Base-by-base conservation (phyloP, 495 filamentous ascomycete species). In the Copromyces sp. region DNA sequence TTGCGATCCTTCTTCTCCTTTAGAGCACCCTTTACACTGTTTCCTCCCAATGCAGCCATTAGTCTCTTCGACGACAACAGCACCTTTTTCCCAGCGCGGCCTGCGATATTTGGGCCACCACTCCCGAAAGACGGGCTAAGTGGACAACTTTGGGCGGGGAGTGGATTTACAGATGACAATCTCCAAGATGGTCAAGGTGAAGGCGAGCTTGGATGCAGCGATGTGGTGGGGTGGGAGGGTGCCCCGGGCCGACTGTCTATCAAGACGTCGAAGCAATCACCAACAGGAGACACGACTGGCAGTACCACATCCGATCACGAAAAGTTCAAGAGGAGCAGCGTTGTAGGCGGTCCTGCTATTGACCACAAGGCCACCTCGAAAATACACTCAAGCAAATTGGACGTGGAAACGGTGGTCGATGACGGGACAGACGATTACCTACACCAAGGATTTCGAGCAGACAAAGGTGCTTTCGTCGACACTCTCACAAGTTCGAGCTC, bases 61-160 rank as follows among this genome's bases (percentile, higher is more conserved):
- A 97, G 93, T 75, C 90, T 99, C 53, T 97, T 93, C 73, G 94
- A 99, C 82, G 95, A 99, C 80, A 98, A 98, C 79, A 97, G 93
- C 47, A 99, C 95, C 6, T 97, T 95, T 75, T 99, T 99, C 82
- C 83, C 96, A 24, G 94, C 95, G 65, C 87, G 95, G 44, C 96
- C 95, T 72, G 95, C 95, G 47, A 94, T 93, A 69, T 99, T 98
- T 81, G 95, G 95, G 1, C 93, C 96, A 3, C 78, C 90, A 2
- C 80, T 99, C 38, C 92, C 93, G 1, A 80, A 82, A 32, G 87
- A 89, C 69, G 94, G 94, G 35, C 83, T 97, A 65, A 94, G 92
- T 75, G 93, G 93, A 17, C 92, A 91, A 78, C 80, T 97, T 59
- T 97, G 94, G 94, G 89, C 96, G 68, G 94, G 94, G 12, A 94